phyloP scores from a whole-genome alignment of 2,329 filamentous ascomycete genomes.

The Davidsoniella neocaledoniae region DNA sequence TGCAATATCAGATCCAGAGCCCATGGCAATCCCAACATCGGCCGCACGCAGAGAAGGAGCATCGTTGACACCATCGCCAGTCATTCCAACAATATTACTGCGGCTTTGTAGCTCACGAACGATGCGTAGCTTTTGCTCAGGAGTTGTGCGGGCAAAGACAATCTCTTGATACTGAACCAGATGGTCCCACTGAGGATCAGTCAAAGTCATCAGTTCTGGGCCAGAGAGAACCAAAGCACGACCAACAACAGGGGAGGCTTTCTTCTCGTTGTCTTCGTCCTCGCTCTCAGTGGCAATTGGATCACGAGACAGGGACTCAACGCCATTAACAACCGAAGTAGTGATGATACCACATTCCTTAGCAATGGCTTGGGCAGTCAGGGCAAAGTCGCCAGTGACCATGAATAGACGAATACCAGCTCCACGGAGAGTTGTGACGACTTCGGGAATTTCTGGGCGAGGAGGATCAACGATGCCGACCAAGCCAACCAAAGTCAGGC shows the following conservation, averaged over 20 bases:
- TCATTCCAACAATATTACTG: conserved; percentile 96
- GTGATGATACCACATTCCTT: conserved; percentile 76
- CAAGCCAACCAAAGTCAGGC: conserved; percentile 84
- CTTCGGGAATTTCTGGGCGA: conserved; percentile 72
- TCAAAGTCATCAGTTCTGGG: conserved; percentile 46
- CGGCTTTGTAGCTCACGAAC: conserved; percentile 88
- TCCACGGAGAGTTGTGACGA: conserved; percentile 75
- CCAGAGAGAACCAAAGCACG: conserved; percentile 47
- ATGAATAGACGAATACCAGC: conserved; percentile 95
- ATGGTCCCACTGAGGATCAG: conserved; percentile 50
- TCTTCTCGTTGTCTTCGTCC: conserved; percentile 15
- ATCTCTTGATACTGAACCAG: conserved; percentile 52
- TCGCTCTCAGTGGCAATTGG: conserved; percentile 44
- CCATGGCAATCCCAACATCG: conserved; percentile 98
- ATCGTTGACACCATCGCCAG: conserved; percentile 95
- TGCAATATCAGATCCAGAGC: conserved; percentile 89
- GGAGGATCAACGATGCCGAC: conserved; percentile 95
- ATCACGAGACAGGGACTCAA: conserved; percentile 30
- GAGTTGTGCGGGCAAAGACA: conserved; percentile 90
- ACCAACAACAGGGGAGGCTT: conserved; percentile 15
- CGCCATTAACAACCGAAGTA: conserved; percentile 32
- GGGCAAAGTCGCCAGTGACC: conserved; percentile 83
- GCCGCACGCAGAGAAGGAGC: conserved; percentile 95
- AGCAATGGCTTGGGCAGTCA: conserved; percentile 64
- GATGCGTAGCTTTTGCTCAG: conserved; percentile 85